These are phyloP conservation scores for Excoecaria agallocha DNA, from an alignment of 345 rosid species.

Conservation along the genomic window DNA sequence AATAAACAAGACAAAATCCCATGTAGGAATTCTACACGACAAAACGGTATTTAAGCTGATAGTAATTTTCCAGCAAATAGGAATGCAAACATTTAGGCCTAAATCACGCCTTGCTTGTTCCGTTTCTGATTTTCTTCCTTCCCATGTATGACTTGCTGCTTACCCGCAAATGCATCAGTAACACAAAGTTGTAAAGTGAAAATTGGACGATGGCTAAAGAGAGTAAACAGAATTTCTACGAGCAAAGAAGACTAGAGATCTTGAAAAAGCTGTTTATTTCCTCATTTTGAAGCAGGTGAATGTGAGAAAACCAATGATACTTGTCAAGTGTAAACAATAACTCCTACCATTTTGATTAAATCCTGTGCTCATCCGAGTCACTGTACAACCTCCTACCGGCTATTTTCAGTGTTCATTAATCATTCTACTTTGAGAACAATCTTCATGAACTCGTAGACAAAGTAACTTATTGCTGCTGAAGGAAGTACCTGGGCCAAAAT, in stretches of 20 bases:
- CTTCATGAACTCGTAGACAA: slow-evolving; percentile 85
- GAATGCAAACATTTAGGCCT: too few relatives aligned
- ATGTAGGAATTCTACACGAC: too few relatives aligned
- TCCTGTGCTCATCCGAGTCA: slow-evolving; percentile 23
- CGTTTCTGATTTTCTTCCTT: too few relatives aligned
- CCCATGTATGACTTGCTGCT: too few relatives aligned
- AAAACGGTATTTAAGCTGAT: too few relatives aligned
- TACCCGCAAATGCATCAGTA: too few relatives aligned
- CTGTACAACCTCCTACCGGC: slow-evolving; percentile 18
- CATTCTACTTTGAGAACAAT: slow-evolving; percentile 69
- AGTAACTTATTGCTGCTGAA: slow-evolving; percentile 78
- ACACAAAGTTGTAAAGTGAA: too few relatives aligned
- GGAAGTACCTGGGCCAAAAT: slow-evolving; percentile 67
- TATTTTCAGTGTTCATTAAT: slow-evolving; percentile 36
- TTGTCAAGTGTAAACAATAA: slow-evolving; percentile 16
- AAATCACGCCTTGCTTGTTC: too few relatives aligned
- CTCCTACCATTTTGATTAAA: slow-evolving; percentile 24
- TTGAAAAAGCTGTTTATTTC: not conserved
- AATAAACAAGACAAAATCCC: too few relatives aligned
- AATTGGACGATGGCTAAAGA: not conserved
- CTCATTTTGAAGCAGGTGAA: slow-evolving; percentile 15
- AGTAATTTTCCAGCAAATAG: too few relatives aligned
- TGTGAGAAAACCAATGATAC: slow-evolving; percentile 17
- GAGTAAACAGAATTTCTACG: not conserved
- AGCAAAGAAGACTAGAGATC: slow-evolving; percentile 9